Evolutionary conservation across 1,139 yeast genomes (phyloP), one percentile per base, ranked within the genome.

Genomic region (Arxiozyma slooffiae): DNA sequence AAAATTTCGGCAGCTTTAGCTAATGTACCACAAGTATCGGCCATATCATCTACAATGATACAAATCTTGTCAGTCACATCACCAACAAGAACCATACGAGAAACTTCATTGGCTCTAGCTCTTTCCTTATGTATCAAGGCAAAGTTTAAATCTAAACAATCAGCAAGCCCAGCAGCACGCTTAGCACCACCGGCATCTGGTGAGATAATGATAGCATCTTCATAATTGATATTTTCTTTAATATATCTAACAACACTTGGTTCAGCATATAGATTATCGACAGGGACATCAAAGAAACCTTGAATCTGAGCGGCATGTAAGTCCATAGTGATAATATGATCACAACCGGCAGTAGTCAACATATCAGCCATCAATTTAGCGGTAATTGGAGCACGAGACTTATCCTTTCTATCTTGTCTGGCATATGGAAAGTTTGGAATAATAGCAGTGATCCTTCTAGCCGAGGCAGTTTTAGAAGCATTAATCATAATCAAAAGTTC

Each of bases 171-270:
- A 1, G 98, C 97, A 11, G 96, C 98, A 65, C 98, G 80, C 70
- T 92, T 92, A 53, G 98, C 98, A 52, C 98, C 98, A 62, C 98
- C 98, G 4, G 98, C 98, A 72, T 92, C 98, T 3, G 98, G 98
- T 1, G 97, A 88, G 22, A 89, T 88, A 54, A 92, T 85, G 53
- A 90, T 88, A 38, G 94, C 81, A 56, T 88, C 82, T 43, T 78
- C 74, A 62, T 76, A 81, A 55, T 78, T 76, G 53, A 85, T 77
- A 58, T 82, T 77, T 60, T 87, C 96, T 57, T 80, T 80, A 55
- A 92, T 88, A 66, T 88, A 90, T 64, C 92, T 77, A 53, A 90
- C 87, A 38, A 87, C 96, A 60, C 88, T 81, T 50, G 97, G 98
- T 69, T 92, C 97, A 34, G 96, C 97, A 62, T 90, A 92, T 61